These are phyloP conservation scores for Starmerella apis DNA, from an alignment of 805 yeast genomes.

Conservation along the genomic window DNA sequence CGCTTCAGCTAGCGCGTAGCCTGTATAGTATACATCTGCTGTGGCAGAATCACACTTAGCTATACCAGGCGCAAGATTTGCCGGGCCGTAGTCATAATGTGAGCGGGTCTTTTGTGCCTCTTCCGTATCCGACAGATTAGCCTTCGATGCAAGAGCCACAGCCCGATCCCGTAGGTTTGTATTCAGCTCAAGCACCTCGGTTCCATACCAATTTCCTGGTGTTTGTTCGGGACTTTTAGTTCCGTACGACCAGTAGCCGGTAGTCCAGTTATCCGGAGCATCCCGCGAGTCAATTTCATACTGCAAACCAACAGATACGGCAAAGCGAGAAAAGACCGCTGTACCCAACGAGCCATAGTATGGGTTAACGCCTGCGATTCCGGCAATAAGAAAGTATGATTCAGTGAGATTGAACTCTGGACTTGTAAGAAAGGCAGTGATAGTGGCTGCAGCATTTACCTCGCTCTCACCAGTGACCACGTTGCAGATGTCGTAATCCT, in stretches of 20 bases:
- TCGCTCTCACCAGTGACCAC: slow-evolving; percentile 62
- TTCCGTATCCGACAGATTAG: slow-evolving; percentile 35
- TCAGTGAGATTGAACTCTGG: slow-evolving; percentile 48
- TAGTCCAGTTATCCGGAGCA: slow-evolving; percentile 40
- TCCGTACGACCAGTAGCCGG: slow-evolving; percentile 51
- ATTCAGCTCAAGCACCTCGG: slow-evolving; percentile 56
- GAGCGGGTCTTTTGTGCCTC: slow-evolving; percentile 40
- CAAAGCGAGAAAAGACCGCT: slow-evolving; percentile 50
- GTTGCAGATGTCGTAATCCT: slow-evolving; percentile 46
- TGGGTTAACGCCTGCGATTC: slow-evolving; percentile 60
- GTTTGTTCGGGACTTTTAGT: slow-evolving; percentile 40
- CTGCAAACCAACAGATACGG: slow-evolving; percentile 51
- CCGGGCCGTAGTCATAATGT: slow-evolving; percentile 43
- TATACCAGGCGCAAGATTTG: slow-evolving; percentile 39
- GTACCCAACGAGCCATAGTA: slow-evolving; percentile 46
- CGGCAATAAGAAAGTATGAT: slow-evolving; percentile 54
- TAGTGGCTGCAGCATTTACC: slow-evolving; percentile 52
- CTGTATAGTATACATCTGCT: slow-evolving; percentile 51
- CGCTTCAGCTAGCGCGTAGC: slow-evolving; percentile 42
- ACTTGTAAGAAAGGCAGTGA: slow-evolving; percentile 44
- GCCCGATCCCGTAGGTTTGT: slow-evolving; percentile 51
- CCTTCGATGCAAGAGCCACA: slow-evolving; percentile 41
- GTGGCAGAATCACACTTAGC: slow-evolving; percentile 51
- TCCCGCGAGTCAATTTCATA: slow-evolving; percentile 48
- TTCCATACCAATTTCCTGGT: slow-evolving; percentile 49